A percentile compares a stretch with the other conserved stretches of the same genome.
Evolutionary conservation across 176 grass and related monocot genomes (phyloP).

Genomic region (Rhynchospora tenuis): DNA sequence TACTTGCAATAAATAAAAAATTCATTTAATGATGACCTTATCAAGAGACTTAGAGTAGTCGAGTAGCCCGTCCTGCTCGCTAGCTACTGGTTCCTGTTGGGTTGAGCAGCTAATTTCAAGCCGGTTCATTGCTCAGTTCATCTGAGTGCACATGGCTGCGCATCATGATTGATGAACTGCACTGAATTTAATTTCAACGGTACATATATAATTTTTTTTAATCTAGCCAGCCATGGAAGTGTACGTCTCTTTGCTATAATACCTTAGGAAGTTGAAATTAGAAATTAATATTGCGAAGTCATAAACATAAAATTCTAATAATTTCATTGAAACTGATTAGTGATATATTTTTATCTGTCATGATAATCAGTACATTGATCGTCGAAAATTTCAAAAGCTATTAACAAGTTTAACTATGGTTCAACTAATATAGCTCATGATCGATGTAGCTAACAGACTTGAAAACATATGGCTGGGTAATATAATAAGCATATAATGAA

Average conservation of each 20-base stretch:
- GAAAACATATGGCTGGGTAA: too few species aligned
- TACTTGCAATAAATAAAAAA: conserved; percentile 6
- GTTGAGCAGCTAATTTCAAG: not conserved
- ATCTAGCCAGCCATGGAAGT: not conserved
- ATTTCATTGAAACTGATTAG: not conserved
- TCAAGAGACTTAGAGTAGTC: not conserved
- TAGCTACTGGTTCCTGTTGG: not conserved
- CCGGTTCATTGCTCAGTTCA: not conserved
- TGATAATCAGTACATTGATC: not conserved
- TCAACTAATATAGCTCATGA: not conserved
- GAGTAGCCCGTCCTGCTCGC: not conserved
- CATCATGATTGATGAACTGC: not conserved
- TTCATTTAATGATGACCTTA: not conserved
- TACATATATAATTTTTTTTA: not conserved
- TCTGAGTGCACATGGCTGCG: not conserved
- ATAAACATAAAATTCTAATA: not conserved
- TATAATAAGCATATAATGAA: not conserved
- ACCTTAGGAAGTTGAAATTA: not conserved
- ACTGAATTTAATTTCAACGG: not conserved
- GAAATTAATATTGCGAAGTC: not conserved
- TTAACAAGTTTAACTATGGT: not conserved
- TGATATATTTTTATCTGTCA: not conserved
- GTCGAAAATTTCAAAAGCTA: not conserved
- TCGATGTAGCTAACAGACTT: not conserved
- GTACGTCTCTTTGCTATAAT: not conserved